Evolutionary conservation across 495 filamentous ascomycete species (phyloP), one percentile per base, ranked within the genome.

Genomic region (Elasticomyces elasticus): DNA sequence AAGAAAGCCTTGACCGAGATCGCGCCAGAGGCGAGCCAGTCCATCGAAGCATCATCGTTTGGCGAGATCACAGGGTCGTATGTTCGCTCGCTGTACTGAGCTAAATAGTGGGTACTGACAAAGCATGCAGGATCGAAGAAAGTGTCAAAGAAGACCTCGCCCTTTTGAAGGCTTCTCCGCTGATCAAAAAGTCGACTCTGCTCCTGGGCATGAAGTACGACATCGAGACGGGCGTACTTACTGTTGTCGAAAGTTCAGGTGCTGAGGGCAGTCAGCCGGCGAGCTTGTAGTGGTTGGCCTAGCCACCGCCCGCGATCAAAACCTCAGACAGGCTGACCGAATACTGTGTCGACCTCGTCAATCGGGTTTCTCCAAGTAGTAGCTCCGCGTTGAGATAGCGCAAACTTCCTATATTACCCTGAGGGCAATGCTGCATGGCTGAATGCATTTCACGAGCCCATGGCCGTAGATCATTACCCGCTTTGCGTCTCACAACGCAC

Each of bases 161-260:
- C 5, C 28, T 63, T 1, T 23, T 68, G 24, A 52, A 52, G 48
- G 56, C 58, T n/a, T 65, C 62, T 7, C 66, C 66, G 11, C 59
- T 66, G 25, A 65, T 68, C 30, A 55, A 42, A 24, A 64, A 62
- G 40, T 50, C 48, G 3, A 66, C 59, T 1, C 57, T 59, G 37
- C 59, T 68, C 23, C 60, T 68, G 20, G 66, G 66, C 1, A 26
- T 68, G 17, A 64, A 65, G 48, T 63, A 61, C 23, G 66, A 68
- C 51, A 63, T 65, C 27, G 20, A 27, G 13, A 68, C 53, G 25
- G 66, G 66, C 4, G 41, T 27, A 22, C 44, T 59, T 3, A 17
- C 22, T 31, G 51, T 50, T 13, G 48, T 59, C 40, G 40, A 15
- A 33, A n/a, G n/a, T n/a, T n/a, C n/a, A n/a, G n/a, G n/a, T n/a